Percentiles rank a stretch among this genome's conserved stretches.
These are phyloP conservation scores for Calonectria honghensis DNA, from an alignment of 2,329 filamentous ascomycete species.

Conservation along the genomic window DNA sequence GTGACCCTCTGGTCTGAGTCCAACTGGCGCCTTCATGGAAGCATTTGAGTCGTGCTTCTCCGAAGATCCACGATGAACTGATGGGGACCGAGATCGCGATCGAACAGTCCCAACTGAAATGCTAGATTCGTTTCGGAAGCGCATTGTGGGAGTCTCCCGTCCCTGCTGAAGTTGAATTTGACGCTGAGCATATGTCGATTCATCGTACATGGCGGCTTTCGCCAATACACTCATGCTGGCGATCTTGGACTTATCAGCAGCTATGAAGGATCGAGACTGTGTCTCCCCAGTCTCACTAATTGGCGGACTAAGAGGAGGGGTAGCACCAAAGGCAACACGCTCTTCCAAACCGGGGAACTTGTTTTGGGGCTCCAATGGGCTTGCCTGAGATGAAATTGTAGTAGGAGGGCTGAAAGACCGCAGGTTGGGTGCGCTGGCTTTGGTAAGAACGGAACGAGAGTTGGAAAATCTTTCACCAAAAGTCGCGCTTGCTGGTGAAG, in stretches of 20 bases:
- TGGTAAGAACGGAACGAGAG: conserved; percentile 67
- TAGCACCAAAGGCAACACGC: conserved; percentile 58
- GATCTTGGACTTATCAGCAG: conserved; percentile 86
- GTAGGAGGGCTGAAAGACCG: conserved; percentile 72
- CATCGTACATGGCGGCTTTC: conserved; percentile 85
- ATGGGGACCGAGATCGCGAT: conserved; percentile 66
- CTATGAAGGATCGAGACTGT: conserved; percentile 78
- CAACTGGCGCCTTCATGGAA: conserved; percentile 55
- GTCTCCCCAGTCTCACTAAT: conserved; percentile 84
- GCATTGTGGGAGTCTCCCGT: conserved; percentile 75
- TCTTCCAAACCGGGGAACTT: conserved; percentile 60
- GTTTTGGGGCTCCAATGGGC: conserved; percentile 61
- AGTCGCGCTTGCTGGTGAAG: conserved; percentile 67
- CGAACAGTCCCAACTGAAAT: conserved; percentile 62
- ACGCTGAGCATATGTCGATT: conserved; percentile 88
- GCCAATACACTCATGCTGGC: conserved; percentile 80
- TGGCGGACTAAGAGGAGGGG: conserved; percentile 70
- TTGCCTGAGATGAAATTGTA: conserved; percentile 62
- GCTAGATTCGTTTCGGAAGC: conserved; percentile 67
- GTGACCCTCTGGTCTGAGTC: conserved; percentile 58
- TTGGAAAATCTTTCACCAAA: conserved; percentile 69
- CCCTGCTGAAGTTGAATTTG: conserved; percentile 88
- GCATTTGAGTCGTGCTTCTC: conserved; percentile 58
- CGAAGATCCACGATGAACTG: conserved; percentile 60
- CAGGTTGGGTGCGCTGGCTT: conserved; percentile 82